These are phyloP conservation scores for Aspergillus nanangensis DNA, from an alignment of 495 filamentous ascomycete genomes.

Conservation along the genomic window DNA sequence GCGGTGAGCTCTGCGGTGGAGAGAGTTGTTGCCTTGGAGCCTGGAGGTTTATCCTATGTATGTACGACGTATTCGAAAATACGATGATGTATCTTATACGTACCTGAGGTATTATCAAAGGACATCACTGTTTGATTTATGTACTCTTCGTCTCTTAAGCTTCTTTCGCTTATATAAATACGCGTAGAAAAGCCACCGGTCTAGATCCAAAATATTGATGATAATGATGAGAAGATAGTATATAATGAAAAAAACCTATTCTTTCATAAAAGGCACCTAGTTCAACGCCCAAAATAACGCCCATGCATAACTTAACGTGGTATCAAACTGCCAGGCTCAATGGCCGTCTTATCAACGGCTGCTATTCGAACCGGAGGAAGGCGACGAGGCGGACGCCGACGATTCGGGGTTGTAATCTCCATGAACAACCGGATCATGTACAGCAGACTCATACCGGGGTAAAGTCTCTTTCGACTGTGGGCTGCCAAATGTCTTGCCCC, in stretches of 20 bases:
- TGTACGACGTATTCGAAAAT: too few species aligned
- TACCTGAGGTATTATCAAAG: too few species aligned
- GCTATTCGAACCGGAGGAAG: slow-evolving; percentile 16
- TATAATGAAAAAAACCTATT: too few species aligned
- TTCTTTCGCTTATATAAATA: slow-evolving; percentile 1
- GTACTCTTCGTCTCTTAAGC: too few species aligned
- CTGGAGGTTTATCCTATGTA: slow-evolving; percentile 4
- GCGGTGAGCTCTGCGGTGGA: slow-evolving; percentile 20
- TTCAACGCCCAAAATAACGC: too few species aligned
- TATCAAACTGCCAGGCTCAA: too few species aligned
- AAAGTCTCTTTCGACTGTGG: slow-evolving; percentile 20
- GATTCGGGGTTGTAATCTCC: slow-evolving; percentile 6
- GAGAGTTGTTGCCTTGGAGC: slow-evolving; percentile 5
- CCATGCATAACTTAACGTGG: too few species aligned
- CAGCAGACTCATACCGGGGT: slow-evolving; percentile 15
- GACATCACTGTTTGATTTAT: too few species aligned
- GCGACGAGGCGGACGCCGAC: slow-evolving; percentile 10
- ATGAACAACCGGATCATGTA: slow-evolving; percentile 13
- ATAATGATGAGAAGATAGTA: slow-evolving; percentile 9
- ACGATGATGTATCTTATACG: too few species aligned
- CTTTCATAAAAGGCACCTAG: too few species aligned
- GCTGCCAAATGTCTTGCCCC: slow-evolving; percentile 1
- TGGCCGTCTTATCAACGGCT: slow-evolving; percentile 7
- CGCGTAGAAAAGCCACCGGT: background rate
- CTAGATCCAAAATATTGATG: slow-evolving; percentile 2